phyloP scores from a whole-genome alignment of 495 filamentous ascomycete species.

The Penicillium pancosmium region DNA sequence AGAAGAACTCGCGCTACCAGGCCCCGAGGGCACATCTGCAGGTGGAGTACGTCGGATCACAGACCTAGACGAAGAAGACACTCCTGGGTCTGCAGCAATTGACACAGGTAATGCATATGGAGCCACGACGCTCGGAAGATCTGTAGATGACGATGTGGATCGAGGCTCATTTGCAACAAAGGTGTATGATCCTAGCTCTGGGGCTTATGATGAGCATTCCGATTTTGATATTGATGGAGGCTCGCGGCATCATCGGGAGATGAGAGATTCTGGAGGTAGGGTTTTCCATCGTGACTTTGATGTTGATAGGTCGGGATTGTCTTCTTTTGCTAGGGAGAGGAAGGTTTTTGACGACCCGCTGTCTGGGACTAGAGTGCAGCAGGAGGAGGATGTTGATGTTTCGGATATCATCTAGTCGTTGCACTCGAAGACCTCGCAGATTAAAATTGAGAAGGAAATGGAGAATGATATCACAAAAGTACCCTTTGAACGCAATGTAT shows the following conservation, averaged over 20 bases:
- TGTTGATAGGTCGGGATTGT: constrained; percentile 13
- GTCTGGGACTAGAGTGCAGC: constrained; percentile 19
- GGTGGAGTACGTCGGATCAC: constrained; percentile 33
- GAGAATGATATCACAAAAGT: background rate
- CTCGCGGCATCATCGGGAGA: constrained; percentile 13
- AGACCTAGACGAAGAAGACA: constrained; percentile 31
- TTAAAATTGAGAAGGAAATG: background rate
- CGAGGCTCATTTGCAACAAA: constrained; percentile 13
- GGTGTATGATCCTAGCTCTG: constrained; percentile 17
- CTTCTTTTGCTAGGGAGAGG: constrained; percentile 13
- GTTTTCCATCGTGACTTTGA: constrained; percentile 13
- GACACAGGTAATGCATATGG: constrained; percentile 12
- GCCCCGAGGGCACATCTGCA: constrained; percentile 20
- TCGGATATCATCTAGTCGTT: constrained; percentile 10
- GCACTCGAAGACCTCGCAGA: background rate
- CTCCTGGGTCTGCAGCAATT: background rate
- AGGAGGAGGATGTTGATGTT: constrained; percentile 25
- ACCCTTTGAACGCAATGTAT: background rate
- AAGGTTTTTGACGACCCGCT: constrained; percentile 26
- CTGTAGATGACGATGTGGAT: constrained; percentile 16
- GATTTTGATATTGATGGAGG: constrained; percentile 20
- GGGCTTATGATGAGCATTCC: constrained; percentile 16
- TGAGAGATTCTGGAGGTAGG: constrained; percentile 14
- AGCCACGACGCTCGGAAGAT: constrained; percentile 9
- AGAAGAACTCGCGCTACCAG: constrained; percentile 25